Percentiles rank a stretch among this genome's conserved stretches.
Evolutionary conservation across 352 stramenopile genomes (phyloP).

Genomic region (Pythium sp.): DNA sequence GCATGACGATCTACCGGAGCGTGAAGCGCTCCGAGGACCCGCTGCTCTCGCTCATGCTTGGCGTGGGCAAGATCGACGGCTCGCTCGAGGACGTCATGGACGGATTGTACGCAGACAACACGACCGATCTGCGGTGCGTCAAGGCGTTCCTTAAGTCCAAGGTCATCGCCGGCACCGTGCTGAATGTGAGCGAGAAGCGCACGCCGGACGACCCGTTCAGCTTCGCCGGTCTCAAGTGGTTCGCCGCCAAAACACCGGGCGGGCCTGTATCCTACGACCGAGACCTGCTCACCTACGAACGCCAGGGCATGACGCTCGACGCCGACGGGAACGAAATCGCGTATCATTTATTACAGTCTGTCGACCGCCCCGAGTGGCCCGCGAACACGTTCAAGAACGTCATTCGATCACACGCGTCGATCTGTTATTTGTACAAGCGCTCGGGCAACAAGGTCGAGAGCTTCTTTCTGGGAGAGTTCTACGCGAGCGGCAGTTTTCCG

Average conservation of each 20-base stretch:
- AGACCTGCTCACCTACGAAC: conserved; percentile 50
- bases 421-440: conserved; percentile 37
- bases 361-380: conserved; percentile 30
- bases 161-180: conserved; percentile 33
- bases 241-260: conserved; percentile 27
- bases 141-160: conserved; percentile 34
- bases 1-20: conserved; percentile 50
- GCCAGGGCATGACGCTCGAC: conserved; percentile 35
- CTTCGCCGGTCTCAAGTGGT: conserved; percentile 47
- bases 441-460: conserved; percentile 19
- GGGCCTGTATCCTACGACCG: conserved; percentile 31
- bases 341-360: conserved; percentile 44
- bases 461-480: conserved; percentile 36
- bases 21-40: conserved; percentile 37
- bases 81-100: conserved; percentile 51
- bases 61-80: conserved; percentile 29
- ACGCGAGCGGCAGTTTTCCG: conserved; percentile 27
- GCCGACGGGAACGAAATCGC: conserved; percentile 32
- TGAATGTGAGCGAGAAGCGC: conserved; percentile 30
- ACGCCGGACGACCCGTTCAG: conserved; percentile 29
- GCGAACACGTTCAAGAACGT: conserved; percentile 27
- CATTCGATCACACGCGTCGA: conserved; percentile 23
- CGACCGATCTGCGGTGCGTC: conserved; percentile 38
- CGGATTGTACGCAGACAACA: conserved; percentile 35
- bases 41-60: conserved; percentile 25